Evolutionary conservation across 768 basidiomycete species (phyloP).

Genomic region (Leccinum pellstonianum): DNA sequence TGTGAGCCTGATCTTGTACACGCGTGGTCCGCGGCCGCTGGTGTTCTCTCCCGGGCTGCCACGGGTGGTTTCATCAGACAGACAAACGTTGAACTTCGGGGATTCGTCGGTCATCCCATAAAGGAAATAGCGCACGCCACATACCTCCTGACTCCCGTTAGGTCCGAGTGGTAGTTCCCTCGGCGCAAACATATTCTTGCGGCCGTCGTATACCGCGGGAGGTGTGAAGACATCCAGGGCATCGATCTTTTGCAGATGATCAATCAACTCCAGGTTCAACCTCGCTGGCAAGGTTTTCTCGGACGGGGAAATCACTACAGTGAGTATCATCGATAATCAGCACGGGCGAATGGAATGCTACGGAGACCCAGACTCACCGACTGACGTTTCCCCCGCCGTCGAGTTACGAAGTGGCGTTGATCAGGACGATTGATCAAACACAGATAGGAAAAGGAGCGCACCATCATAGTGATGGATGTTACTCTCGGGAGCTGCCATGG

Average conservation of each 20-base stretch:
- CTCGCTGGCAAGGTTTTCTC: constrained; percentile 68
- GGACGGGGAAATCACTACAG: constrained; percentile 58
- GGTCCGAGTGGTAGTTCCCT: constrained; percentile 60
- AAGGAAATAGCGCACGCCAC: constrained; percentile 10
- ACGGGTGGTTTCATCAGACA: constrained; percentile 40
- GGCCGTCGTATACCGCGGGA: constrained; percentile 72
- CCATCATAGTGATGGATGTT: constrained; percentile 81
- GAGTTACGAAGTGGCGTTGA: constrained; percentile 8
- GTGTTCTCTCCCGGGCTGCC: constrained; percentile 35
- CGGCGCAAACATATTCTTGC: constrained; percentile 72
- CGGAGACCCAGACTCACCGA: constrained; percentile 16
- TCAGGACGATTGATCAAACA: constrained; percentile 20
- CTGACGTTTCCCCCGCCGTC: constrained; percentile 10
- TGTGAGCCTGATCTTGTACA: constrained; percentile 62
- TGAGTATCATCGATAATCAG: constrained; percentile 16
- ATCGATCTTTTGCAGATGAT: constrained; percentile 53
- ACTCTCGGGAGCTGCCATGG: constrained; percentile 54
- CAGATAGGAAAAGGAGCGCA: constrained; percentile 40
- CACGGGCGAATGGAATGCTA: not conserved
- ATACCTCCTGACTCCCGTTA: constrained; percentile 50
- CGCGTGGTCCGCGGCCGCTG: constrained; percentile 48
- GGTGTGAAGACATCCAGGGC: constrained; percentile 72
- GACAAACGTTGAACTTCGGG: constrained; percentile 58
- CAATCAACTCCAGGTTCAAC: constrained; percentile 70
- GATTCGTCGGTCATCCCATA: constrained; percentile 2